phyloP scores from a whole-genome alignment of 306 rosid species.

The Dryas alaskensis region DNA sequence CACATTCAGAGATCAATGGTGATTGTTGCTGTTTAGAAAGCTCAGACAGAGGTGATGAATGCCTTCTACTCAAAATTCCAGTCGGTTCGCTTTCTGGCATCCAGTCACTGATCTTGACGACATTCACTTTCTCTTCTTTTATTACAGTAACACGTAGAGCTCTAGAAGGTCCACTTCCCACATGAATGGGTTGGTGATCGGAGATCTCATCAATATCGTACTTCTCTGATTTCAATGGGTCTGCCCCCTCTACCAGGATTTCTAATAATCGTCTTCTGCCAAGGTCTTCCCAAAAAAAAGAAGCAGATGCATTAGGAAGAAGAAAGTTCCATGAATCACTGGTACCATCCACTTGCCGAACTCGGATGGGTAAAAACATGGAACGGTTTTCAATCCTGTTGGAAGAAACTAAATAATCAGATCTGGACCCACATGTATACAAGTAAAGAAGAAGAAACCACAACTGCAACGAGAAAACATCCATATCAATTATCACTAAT shows the following conservation, averaged over 20 bases:
- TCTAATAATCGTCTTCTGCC: slow-evolving; percentile 87
- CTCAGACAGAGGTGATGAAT: slow-evolving; percentile 41
- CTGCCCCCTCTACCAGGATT: slow-evolving; percentile 72
- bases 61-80: slow-evolving; percentile 41
- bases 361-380: slow-evolving; percentile 73
- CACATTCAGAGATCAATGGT: slow-evolving; percentile 54
- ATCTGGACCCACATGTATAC: slow-evolving; percentile 11
- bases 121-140: slow-evolving; percentile 78
- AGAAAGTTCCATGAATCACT: slow-evolving; percentile 83
- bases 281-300: slow-evolving; percentile 97
- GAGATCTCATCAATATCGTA: slow-evolving; percentile 81
- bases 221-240: slow-evolving; percentile 58
- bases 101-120: slow-evolving; percentile 89
- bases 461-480: slow-evolving; percentile 12
- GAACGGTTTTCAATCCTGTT: slow-evolving; percentile 92
- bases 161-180: slow-evolving; percentile 57
- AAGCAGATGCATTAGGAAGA: slow-evolving; percentile 71
- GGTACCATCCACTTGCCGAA: slow-evolving; percentile 83
- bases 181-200: slow-evolving; percentile 67
- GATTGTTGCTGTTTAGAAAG: slow-evolving; percentile 46
- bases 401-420: slow-evolving; percentile 26
- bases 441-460: slow-evolving; percentile 10
- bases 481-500: not conserved
- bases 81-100: slow-evolving; percentile 73
- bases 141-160: slow-evolving; percentile 70